These are phyloP conservation scores for Delonix regia DNA, from an alignment of 306 rosid genomes.

Conservation along the genomic window DNA sequence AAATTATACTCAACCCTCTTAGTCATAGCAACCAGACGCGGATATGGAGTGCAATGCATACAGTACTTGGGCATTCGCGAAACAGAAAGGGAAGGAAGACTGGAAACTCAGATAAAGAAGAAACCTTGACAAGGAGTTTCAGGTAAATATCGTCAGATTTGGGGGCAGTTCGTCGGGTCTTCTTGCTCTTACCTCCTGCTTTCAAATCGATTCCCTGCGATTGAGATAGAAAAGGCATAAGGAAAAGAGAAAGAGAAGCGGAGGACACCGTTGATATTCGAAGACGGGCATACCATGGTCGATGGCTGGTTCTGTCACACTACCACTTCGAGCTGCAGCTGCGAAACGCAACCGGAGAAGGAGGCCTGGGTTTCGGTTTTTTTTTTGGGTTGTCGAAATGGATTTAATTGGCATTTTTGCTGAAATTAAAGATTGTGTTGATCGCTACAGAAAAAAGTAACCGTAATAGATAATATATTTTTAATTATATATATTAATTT, in stretches of 20 bases:
- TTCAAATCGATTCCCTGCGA: constrained; percentile 79
- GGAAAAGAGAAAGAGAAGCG: background rate
- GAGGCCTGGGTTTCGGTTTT: too few relatives aligned
- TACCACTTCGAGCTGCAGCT: background rate
- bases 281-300: constrained; percentile 42
- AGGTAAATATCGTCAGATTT: constrained; percentile 76
- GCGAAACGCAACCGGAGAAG: too few relatives aligned
- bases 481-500: too few relatives aligned
- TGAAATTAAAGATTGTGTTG: too few relatives aligned
- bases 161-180: constrained; percentile 69
- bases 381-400: too few relatives aligned
- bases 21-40: too few relatives aligned
- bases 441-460: too few relatives aligned
- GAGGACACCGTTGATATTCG: background rate
- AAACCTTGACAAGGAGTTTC: constrained; percentile 75
- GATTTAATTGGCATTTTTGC: too few relatives aligned
- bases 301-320: constrained; percentile 25
- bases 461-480: too few relatives aligned
- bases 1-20: background rate
- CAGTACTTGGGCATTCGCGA: too few relatives aligned
- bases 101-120: background rate
- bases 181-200: constrained; percentile 87
- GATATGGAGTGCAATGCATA: too few relatives aligned
- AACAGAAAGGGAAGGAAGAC: background rate
- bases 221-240: too few relatives aligned